Evolutionary conservation across 208 protist species (phyloP).

Genomic region (Leishmania turanica): DNA sequence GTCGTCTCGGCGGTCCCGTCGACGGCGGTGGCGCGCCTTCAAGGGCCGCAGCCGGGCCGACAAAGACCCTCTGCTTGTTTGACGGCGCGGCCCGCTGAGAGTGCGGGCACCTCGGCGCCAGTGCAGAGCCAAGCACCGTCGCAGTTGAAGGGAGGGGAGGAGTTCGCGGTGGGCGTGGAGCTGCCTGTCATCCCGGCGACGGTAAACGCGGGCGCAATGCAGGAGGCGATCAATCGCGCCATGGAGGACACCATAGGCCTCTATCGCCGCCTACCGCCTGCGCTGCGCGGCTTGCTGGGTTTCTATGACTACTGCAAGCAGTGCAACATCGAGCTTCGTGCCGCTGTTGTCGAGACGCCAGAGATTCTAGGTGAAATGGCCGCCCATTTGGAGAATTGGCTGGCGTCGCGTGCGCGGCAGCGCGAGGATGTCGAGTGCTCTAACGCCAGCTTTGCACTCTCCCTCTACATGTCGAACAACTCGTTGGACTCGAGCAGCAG

Average conservation of each 20-base stretch:
- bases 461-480: background rate
- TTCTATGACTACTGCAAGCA: slow-evolving; percentile 59
- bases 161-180: slow-evolving; percentile 17
- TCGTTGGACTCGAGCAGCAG: slow-evolving; percentile 1
- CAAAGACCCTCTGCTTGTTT: background rate
- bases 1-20: background rate
- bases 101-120: background rate
- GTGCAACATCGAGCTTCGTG: slow-evolving; percentile 38
- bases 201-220: slow-evolving; percentile 6
- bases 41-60: background rate
- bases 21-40: background rate
- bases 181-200: slow-evolving; percentile 20
- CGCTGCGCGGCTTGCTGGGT: slow-evolving; percentile 30
- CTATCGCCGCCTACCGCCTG: slow-evolving; percentile 14
- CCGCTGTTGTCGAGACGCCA: slow-evolving; percentile 36
- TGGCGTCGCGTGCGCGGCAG: background rate
- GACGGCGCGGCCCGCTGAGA: background rate
- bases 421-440: slow-evolving; percentile 18
- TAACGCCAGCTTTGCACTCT: background rate
- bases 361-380: slow-evolving; percentile 39
- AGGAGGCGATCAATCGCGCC: background rate
- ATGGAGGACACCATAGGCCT: background rate
- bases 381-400: slow-evolving; percentile 25
- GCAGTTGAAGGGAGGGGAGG: slow-evolving; percentile 6
- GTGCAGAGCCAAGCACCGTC: background rate